Evolutionary conservation across 2,329 filamentous ascomycete species (phyloP).

Genomic region (Microdochium nivale): DNA sequence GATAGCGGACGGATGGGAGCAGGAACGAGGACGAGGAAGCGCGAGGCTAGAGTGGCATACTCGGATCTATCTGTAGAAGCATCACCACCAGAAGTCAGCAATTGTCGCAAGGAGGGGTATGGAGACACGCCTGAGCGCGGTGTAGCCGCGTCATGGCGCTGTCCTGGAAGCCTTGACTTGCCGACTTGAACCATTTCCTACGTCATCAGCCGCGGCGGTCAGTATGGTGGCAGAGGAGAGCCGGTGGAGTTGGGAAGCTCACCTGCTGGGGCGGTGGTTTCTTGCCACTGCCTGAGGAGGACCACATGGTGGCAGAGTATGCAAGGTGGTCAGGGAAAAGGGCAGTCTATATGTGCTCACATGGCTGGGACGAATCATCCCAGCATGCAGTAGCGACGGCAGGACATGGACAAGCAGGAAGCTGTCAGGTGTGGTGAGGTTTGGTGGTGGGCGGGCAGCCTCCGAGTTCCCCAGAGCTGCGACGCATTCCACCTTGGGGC

Average conservation of each 20-base stretch:
- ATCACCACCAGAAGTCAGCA: conserved; percentile 9
- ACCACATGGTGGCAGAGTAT: conserved; percentile 45
- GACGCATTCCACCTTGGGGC: neutral
- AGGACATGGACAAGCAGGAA: neutral
- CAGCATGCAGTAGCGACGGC: neutral
- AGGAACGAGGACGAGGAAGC: conserved; percentile 1
- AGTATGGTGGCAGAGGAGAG: conserved; percentile 10
- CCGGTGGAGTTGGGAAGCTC: conserved; percentile 20
- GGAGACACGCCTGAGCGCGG: neutral
- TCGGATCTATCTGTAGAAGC: conserved; percentile 47
- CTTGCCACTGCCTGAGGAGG: conserved; percentile 57
- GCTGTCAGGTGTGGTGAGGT: neutral
- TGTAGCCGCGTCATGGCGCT: neutral
- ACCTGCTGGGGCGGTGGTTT: conserved; percentile 63
- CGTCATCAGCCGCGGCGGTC: conserved; percentile 29
- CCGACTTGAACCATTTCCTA: conserved; percentile 99
- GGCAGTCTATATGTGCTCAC: conserved; percentile 17
- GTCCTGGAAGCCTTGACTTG: conserved; percentile 36
- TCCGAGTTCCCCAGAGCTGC: neutral
- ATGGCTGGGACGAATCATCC: neutral
- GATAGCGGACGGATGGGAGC: neutral
- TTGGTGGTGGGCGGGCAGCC: neutral
- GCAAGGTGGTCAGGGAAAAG: conserved; percentile 2
- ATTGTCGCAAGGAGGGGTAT: neutral
- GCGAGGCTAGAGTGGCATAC: conserved; percentile 37